phyloP scores from a whole-genome alignment of 2,329 filamentous ascomycete species.

The Lasiodiplodia citricola region DNA sequence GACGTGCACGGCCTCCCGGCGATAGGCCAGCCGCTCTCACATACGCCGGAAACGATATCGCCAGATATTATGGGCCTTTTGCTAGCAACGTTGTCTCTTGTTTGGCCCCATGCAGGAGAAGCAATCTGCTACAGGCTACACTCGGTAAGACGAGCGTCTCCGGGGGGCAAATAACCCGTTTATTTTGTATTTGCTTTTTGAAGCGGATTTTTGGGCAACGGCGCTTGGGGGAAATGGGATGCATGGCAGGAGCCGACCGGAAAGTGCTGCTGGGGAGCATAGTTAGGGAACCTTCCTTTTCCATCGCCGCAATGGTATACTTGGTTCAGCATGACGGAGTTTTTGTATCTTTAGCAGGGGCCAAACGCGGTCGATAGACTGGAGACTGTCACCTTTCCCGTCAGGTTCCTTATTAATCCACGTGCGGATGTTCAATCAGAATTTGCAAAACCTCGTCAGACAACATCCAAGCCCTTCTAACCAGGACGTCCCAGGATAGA shows the following conservation, averaged over 20 bases:
- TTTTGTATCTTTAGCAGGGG: constrained; percentile 15
- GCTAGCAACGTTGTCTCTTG: constrained; percentile 5
- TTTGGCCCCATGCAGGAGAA: not conserved
- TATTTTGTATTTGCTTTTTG: not conserved
- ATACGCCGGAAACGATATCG: not conserved
- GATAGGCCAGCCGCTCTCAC: not conserved
- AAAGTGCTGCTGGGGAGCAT: not conserved
- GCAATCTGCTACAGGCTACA: not conserved
- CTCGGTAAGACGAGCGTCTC: not conserved
- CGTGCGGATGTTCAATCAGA: too few relatives aligned
- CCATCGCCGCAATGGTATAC: constrained; percentile 1
- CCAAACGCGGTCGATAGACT: constrained; percentile 9
- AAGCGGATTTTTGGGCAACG: constrained; percentile 9
- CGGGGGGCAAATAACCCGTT: not conserved
- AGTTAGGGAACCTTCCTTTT: constrained; percentile 4
- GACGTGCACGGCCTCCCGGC: not conserved
- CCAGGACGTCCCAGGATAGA: too few relatives aligned
- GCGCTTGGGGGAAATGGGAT: constrained; percentile 13
- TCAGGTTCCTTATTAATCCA: too few relatives aligned
- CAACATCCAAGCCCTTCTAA: too few relatives aligned
- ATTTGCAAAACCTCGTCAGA: too few relatives aligned
- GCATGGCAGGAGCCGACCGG: constrained; percentile 9
- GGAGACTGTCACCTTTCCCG: not conserved
- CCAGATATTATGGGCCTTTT: not conserved
- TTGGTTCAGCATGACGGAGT: constrained; percentile 18